Evolutionary conservation across 1,139 yeast genomes (phyloP).

Genomic region (Saccharomyces hybrid): DNA sequence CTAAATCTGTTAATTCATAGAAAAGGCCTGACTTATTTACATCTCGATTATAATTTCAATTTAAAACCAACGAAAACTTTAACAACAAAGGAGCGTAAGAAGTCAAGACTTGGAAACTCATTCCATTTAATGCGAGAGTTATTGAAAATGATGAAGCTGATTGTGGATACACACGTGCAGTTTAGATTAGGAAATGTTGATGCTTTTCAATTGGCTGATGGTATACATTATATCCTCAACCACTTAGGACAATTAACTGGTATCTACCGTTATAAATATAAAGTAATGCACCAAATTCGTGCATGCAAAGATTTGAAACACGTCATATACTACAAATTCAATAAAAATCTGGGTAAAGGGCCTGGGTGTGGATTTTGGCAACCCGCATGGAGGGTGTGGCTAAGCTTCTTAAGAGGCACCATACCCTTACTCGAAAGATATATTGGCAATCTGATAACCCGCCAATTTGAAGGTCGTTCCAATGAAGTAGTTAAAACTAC

Average conservation of each 20-base stretch:
- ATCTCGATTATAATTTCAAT: slow-evolving; percentile 91
- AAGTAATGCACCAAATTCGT: slow-evolving; percentile 96
- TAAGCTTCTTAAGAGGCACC: slow-evolving; percentile 88
- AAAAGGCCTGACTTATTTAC: slow-evolving; percentile 85
- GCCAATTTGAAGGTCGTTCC: slow-evolving; percentile 95
- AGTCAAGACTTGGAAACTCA: slow-evolving; percentile 93
- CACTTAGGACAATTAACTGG: slow-evolving; percentile 96
- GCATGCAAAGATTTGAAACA: slow-evolving; percentile 95
- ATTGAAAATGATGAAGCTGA: slow-evolving; percentile 65
- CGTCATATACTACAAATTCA: slow-evolving; percentile 76
- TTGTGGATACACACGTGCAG: slow-evolving; percentile 93
- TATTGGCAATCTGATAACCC: slow-evolving; percentile 81
- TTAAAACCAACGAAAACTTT: slow-evolving; percentile 92
- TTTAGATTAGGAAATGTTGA: slow-evolving; percentile 84
- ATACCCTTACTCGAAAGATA: slow-evolving; percentile 88
- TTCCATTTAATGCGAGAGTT: slow-evolving; percentile 91
- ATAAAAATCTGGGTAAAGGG: slow-evolving; percentile 80
- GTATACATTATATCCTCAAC: slow-evolving; percentile 77
- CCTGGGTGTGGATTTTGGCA: slow-evolving; percentile 99
- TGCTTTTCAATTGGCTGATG: slow-evolving; percentile 92
- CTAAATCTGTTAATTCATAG: slow-evolving; percentile 81
- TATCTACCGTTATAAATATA: slow-evolving; percentile 90
- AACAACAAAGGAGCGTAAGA: slow-evolving; percentile 92
- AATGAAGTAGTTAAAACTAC: slow-evolving; percentile 90
- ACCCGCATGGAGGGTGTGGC: slow-evolving; percentile 98